These are phyloP conservation scores for Phytophthora colocasiae DNA, from an alignment of 352 stramenopile genomes.

Conservation along the genomic window DNA sequence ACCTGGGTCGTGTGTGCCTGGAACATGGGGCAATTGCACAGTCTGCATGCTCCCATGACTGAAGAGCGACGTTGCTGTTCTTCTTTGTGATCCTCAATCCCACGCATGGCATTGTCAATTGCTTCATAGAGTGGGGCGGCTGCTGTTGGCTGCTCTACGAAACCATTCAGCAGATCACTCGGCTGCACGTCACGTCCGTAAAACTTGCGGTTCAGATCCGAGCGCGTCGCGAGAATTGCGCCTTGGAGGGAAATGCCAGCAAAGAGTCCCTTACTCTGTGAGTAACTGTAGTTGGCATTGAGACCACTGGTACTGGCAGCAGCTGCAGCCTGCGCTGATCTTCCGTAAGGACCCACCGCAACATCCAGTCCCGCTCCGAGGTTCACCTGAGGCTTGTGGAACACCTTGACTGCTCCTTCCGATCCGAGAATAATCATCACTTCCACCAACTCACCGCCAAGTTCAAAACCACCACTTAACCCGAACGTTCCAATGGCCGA, in stretches of 20 bases:
- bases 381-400: constrained; percentile 86
- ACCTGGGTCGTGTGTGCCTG: constrained; percentile 67
- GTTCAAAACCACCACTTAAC: constrained; percentile 81
- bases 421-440: constrained; percentile 93
- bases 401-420: constrained; percentile 85
- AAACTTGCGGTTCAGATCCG: constrained; percentile 92
- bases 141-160: constrained; percentile 55
- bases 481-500: constrained; percentile 91
- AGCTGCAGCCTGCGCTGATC: constrained; percentile 73
- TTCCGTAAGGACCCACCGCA: constrained; percentile 83
- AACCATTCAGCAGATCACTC: constrained; percentile 54
- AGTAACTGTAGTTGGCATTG: constrained; percentile 94
- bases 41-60: constrained; percentile 58
- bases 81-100: constrained; percentile 53
- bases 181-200: constrained; percentile 76
- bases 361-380: constrained; percentile 89
- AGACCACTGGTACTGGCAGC: constrained; percentile 60
- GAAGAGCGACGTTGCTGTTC: constrained; percentile 47
- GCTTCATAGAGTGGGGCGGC: constrained; percentile 64
- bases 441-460: constrained; percentile 91
- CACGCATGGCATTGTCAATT: constrained; percentile 61
- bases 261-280: constrained; percentile 92
- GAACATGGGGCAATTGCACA: constrained; percentile 72
- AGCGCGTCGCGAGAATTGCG: constrained; percentile 77
- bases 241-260: constrained; percentile 91